These are phyloP conservation scores for Friedmanniomyces simplex DNA, from an alignment of 495 filamentous ascomycete genomes.

Conservation along the genomic window DNA sequence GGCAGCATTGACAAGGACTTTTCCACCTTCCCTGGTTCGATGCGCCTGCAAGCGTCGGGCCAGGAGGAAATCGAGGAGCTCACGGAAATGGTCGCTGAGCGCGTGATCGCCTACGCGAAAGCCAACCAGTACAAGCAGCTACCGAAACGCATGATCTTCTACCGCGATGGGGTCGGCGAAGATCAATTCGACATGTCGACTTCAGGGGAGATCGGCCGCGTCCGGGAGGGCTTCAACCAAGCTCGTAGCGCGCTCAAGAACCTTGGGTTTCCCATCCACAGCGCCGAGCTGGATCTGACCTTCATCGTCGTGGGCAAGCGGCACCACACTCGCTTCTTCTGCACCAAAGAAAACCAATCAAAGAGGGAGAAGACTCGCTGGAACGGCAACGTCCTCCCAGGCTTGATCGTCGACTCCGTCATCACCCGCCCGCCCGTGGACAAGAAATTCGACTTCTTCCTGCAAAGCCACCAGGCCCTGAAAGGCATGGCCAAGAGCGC, in stretches of 20 bases:
- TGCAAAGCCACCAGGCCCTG: slow-evolving; percentile 12
- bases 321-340: slow-evolving; percentile 14
- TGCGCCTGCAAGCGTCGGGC: background rate
- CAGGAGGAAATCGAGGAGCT: background rate
- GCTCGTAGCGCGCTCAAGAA: background rate
- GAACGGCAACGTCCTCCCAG: background rate
- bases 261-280: background rate
- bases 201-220: background rate
- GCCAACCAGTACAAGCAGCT: background rate
- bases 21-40: background rate
- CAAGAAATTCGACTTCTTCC: slow-evolving; percentile 7
- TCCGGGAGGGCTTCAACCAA: background rate
- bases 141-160: background rate
- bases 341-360: background rate
- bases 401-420: slow-evolving; percentile 1
- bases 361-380: background rate
- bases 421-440: background rate
- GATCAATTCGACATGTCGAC: background rate
- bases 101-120: background rate
- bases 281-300: slow-evolving; percentile 5
- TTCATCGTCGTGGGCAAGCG: background rate
- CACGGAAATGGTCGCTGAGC: background rate
- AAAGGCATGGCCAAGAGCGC: slow-evolving; percentile 11
- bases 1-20: background rate
- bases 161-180: slow-evolving; percentile 6